Conservation (phyloP, 2,329 filamentous ascomycete genomes). For the Pezicula carpinea region DNA sequence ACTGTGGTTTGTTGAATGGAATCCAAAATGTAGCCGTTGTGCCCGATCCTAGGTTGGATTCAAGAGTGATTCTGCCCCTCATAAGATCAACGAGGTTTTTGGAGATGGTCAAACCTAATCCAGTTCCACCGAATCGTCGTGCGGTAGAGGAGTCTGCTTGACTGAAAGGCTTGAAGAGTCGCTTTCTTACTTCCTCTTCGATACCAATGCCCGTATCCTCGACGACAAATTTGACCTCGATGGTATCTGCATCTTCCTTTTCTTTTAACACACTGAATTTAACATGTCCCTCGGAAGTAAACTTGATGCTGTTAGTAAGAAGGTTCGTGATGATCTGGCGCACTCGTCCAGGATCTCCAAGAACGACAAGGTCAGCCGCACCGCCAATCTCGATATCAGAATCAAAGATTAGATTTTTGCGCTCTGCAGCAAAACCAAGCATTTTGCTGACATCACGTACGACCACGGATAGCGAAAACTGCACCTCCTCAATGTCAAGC, state of each 20-base stretch:
- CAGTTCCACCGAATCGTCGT: conserved; percentile 73
- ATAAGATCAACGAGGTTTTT: conserved; percentile 78
- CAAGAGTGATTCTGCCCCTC: conserved; percentile 67
- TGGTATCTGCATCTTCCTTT: conserved; percentile 57
- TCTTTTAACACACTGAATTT: conserved; percentile 61
- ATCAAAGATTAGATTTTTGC: conserved; percentile 71
- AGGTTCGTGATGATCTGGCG: conserved; percentile 81
- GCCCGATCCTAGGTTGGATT: conserved; percentile 62
- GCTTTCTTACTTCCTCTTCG: conserved; percentile 68
- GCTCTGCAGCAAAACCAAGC: conserved; percentile 78
- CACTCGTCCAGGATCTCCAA: conserved; percentile 80
- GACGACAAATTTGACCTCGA: conserved; percentile 66
- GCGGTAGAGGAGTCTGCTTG: conserved; percentile 79
- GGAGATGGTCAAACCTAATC: conserved; percentile 73
- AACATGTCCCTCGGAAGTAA: conserved; percentile 64
- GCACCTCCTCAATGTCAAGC: conserved; percentile 74
- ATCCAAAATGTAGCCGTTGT: conserved; percentile 76
- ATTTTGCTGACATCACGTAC: conserved; percentile 80
- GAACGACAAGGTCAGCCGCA: conserved; percentile 66
- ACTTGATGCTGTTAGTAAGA: conserved; percentile 73
- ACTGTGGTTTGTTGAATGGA: conserved; percentile 66
- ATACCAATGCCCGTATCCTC: conserved; percentile 81
- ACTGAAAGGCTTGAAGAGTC: conserved; percentile 74
- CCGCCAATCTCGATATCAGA: conserved; percentile 56
- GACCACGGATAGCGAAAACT: conserved; percentile 70